A percentile compares a stretch with the other conserved stretches of the same genome.
phyloP scores from a whole-genome alignment of 2,329 filamentous ascomycete genomes.

The Verticillium tricorpus region DNA sequence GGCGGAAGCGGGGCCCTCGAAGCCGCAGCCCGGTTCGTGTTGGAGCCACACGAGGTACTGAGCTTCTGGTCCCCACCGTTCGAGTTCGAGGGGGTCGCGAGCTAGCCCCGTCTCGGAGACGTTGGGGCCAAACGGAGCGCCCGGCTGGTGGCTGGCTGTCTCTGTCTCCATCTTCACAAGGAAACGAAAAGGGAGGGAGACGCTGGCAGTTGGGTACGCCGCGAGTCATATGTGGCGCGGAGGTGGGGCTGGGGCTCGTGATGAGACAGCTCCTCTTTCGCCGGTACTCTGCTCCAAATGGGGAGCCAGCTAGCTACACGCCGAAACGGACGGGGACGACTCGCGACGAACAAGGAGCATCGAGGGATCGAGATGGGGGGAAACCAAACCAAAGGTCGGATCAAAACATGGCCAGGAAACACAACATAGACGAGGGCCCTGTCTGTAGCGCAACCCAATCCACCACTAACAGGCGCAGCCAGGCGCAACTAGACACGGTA shows the following conservation, averaged over 20 bases:
- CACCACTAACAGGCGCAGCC: too few species aligned
- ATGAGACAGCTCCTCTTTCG: background rate
- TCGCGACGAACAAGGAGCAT: background rate
- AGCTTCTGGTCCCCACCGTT: background rate
- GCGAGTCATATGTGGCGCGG: background rate
- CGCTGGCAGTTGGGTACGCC: background rate
- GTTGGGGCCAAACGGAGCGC: background rate
- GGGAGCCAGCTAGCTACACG: too few species aligned
- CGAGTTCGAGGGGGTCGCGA: background rate
- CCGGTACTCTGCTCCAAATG: too few species aligned
- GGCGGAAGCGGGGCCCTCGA: background rate
- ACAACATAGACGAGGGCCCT: background rate
- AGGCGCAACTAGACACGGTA: too few species aligned
- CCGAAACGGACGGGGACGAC: too few species aligned
- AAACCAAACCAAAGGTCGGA: background rate
- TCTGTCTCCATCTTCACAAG: background rate
- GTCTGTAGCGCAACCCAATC: background rate
- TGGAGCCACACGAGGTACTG: background rate
- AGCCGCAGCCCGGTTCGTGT: background rate
- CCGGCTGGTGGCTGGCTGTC: background rate
- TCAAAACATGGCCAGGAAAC: background rate
- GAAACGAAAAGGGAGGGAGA: background rate
- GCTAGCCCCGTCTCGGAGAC: background rate
- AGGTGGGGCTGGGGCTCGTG: background rate
- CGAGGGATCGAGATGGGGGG: background rate